Conservation (phyloP, 805 yeast species). For the Candida argentea region DNA sequence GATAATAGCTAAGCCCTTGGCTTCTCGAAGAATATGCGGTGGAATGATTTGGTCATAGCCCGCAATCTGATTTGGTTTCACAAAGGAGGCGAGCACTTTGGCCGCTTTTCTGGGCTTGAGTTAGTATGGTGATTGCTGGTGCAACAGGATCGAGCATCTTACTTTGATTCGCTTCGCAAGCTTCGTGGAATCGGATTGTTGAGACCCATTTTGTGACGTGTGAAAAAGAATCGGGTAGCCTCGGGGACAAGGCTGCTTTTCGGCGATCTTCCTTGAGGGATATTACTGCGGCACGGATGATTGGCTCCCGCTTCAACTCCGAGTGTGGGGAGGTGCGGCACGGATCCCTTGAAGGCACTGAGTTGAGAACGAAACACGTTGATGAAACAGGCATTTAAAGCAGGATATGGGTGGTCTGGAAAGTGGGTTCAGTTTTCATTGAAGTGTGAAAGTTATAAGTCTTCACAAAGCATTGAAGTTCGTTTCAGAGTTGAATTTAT, state of each 20-base stretch:
- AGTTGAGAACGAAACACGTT: too few species aligned
- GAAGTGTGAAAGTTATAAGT: too few species aligned
- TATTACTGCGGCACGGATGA: too few species aligned
- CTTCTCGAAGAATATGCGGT: slow-evolving; percentile 73
- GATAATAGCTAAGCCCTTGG: slow-evolving; percentile 84
- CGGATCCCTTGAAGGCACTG: too few species aligned
- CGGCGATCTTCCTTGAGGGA: too few species aligned
- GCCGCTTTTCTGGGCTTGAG: slow-evolving; percentile 67
- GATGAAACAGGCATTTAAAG: too few species aligned
- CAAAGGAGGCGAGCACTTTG: slow-evolving; percentile 75
- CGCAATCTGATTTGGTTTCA: slow-evolving; percentile 88
- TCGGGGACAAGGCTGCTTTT: not conserved
- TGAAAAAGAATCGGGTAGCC: not conserved
- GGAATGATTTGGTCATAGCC: slow-evolving; percentile 89
- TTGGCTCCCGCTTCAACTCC: too few species aligned
- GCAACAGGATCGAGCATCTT: slow-evolving; percentile 25
- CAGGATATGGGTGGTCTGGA: too few species aligned
- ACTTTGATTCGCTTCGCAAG: slow-evolving; percentile 76
- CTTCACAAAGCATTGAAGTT: too few species aligned
- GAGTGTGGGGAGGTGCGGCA: too few species aligned
- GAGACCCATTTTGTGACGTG: slow-evolving; percentile 32
- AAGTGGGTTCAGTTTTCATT: too few species aligned
- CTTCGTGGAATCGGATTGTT: slow-evolving; percentile 95
- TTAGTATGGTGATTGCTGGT: not conserved
- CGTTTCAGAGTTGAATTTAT: too few species aligned